A percentile compares a stretch with the other conserved stretches of the same genome.
Evolutionary conservation across 345 rosid species (phyloP).

Genomic region (Limnanthes douglasii): DNA sequence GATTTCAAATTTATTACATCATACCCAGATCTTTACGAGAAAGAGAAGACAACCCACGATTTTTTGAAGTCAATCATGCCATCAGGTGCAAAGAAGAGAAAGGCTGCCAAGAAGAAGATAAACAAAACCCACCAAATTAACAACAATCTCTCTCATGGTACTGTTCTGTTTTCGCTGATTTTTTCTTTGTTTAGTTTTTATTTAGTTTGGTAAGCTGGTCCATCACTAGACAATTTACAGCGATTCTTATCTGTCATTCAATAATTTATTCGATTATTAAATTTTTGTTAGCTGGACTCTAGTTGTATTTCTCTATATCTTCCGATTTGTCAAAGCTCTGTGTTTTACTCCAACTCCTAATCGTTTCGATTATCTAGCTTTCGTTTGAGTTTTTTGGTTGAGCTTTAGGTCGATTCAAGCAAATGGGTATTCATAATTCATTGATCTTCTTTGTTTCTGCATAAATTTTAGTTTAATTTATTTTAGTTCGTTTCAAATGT

Average conservation of each 20-base stretch:
- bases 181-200: neutral
- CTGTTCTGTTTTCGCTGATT: neutral
- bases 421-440: conserved; percentile 13
- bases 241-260: conserved; percentile 13
- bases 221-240: no score
- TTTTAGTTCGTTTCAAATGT: no score
- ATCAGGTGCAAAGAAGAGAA: conserved; percentile 53
- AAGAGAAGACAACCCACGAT: no score
- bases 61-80: conserved; percentile 65
- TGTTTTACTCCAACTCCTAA: no score
- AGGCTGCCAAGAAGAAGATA: conserved; percentile 61
- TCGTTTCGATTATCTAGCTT: neutral
- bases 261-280: neutral
- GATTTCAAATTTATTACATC: no score
- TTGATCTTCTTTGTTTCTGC: no score
- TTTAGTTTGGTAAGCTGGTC: neutral
- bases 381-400: neutral
- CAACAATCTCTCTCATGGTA: conserved; percentile 16
- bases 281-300: no score
- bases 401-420: neutral
- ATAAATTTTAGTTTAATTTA: no score
- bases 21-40: no score
- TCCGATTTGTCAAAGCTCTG: no score
- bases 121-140: conserved; percentile 14
- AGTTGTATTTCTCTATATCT: no score